phyloP scores from a whole-genome alignment of 1,139 yeast species.

The Yamadazyma oceani region DNA sequence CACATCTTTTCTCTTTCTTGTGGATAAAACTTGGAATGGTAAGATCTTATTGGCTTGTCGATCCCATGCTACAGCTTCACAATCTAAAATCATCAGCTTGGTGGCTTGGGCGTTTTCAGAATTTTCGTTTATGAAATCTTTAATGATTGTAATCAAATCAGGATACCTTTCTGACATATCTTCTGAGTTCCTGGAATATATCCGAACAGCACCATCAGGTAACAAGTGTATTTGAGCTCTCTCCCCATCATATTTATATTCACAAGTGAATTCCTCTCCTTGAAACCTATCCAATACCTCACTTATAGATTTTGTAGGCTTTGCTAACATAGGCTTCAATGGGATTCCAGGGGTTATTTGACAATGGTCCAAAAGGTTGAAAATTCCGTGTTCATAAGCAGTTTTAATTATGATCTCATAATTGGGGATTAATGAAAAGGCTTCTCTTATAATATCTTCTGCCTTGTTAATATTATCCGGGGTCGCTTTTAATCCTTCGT shows the following conservation, averaged over 20 bases:
- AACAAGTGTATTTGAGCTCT: slow-evolving; percentile 90
- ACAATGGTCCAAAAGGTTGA: slow-evolving; percentile 64
- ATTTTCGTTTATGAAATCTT: slow-evolving; percentile 51
- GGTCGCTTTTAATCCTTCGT: slow-evolving; percentile 42
- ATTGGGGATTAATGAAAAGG: slow-evolving; percentile 89
- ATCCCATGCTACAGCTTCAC: slow-evolving; percentile 99
- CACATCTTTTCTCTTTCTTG: slow-evolving; percentile 93
- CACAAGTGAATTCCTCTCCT: slow-evolving; percentile 86
- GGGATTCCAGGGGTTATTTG: slow-evolving; percentile 91
- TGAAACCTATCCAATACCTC: slow-evolving; percentile 89
- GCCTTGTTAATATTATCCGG: slow-evolving; percentile 54
- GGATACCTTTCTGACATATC: slow-evolving; percentile 97
- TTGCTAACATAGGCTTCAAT: slow-evolving; percentile 95
- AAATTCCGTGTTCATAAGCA: slow-evolving; percentile 67
- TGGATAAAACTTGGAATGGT: slow-evolving; percentile 90
- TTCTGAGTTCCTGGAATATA: slow-evolving; percentile 93
- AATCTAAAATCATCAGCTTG: slow-evolving; percentile 70
- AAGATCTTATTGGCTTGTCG: slow-evolving; percentile 67
- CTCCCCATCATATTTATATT: slow-evolving; percentile 97
- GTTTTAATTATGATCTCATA: slow-evolving; percentile 73
- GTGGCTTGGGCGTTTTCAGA: slow-evolving; percentile 27
- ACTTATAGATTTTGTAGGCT: slow-evolving; percentile 89
- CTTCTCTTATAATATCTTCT: slow-evolving; percentile 79
- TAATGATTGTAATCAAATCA: slow-evolving; percentile 71
- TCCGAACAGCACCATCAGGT: slow-evolving; percentile 63